Base-by-base conservation (phyloP, 805 yeast species). In the Hanseniaspora meyeri region DNA sequence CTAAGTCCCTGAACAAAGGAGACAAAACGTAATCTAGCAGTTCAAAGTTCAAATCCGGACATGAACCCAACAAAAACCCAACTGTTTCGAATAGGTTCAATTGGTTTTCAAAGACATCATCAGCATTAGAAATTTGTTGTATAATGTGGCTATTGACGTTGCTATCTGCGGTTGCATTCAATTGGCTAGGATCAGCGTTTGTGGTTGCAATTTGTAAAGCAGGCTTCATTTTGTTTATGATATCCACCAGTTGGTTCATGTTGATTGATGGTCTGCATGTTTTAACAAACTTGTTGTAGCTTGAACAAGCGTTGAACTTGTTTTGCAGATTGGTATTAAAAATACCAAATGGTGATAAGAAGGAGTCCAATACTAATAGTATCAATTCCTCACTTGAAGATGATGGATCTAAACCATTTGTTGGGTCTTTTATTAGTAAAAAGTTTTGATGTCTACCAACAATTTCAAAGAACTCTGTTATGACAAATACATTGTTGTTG, bases 271-370 rank as follows among this genome's bases (percentile, higher is more conserved):
- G 88, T 64, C 82, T 84, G 1, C 91, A 83, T 49, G 84, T 72
- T 65, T 85, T 87, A 59, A 89, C 76, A 64, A 90, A 86, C 66
- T 95, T 78, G 64, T 83, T 83, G 63, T 91, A 87, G 60, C 90
- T 73, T 67, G 87, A 91, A 96, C 97, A 93, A 43, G 95, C 77
- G 67, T 97, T 81, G 57, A 80, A 75, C 63, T 89, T 81, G 4
- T 90, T 96, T 59, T 81, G 84, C 58, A 78, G 84, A 61, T 77
- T 75, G 5, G 76, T 73, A 69, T 84, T 87, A 68, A 87, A 89
- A 59, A 91, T 78, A 16, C 97, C 97, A 62, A 83, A 77, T 38
- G 81, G 82, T 17, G 93, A 81, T 47, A 88, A 80, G 66, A 93
- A 91, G 24, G 86, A 77, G 62, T 86, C 85, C 58, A 91, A 72